Conservation (phyloP, 139 green algal genomes). For the Chlamydomonas schloesseri region DNA sequence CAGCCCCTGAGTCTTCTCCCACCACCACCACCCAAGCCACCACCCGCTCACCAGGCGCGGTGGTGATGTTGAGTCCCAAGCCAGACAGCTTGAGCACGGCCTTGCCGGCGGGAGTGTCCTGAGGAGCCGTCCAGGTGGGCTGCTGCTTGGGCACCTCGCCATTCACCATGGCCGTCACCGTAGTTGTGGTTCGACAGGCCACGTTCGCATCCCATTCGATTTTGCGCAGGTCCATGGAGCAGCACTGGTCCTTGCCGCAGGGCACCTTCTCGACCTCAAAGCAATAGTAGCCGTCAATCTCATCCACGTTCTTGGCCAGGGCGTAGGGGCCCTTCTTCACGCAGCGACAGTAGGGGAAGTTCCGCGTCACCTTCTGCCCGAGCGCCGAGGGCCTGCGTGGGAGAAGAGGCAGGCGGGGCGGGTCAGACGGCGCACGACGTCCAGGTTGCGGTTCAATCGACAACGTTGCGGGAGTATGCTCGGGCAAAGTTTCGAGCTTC, state of each 20-base stretch:
- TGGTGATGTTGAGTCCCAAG: neutral
- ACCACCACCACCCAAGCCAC: too few species aligned
- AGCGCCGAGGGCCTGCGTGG: neutral
- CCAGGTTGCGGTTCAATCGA: too few species aligned
- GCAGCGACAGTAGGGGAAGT: conserved; percentile 12
- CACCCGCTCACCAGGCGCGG: neutral
- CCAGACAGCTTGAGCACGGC: neutral
- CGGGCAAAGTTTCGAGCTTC: too few species aligned
- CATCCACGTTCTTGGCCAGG: neutral
- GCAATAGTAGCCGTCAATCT: neutral
- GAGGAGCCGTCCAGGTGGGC: neutral
- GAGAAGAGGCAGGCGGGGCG: too few species aligned
- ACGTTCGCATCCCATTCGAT: neutral
- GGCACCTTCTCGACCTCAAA: neutral
- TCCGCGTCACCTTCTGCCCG: neutral
- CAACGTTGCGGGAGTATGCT: too few species aligned
- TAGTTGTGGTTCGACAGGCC: neutral
- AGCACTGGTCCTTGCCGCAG: neutral
- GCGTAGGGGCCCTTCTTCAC: neutral
- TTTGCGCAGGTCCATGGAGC: conserved; percentile 5
- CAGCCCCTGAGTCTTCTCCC: too few species aligned
- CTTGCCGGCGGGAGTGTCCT: neutral
- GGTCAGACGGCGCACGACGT: too few species aligned
- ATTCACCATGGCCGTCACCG: neutral
- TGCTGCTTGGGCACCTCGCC: neutral